Evolutionary conservation across 2,329 filamentous ascomycete species (phyloP).

Genomic region (Periconia macrospinosa): DNA sequence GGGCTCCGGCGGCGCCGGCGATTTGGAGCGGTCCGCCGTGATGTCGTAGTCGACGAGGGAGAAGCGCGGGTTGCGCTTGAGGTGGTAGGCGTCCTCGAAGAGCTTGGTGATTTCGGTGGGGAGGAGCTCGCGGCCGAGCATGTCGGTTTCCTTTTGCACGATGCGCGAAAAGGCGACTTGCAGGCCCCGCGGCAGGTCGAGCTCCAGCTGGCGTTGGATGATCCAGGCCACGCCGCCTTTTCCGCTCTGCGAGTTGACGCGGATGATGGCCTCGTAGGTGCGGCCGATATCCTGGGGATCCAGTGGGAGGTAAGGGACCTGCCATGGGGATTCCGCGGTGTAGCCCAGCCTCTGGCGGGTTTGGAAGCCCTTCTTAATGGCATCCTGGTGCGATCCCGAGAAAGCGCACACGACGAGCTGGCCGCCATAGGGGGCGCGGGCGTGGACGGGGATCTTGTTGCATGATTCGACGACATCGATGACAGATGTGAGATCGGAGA

Average conservation of each 20-base stretch:
- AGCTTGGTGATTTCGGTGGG: constrained; percentile 81
- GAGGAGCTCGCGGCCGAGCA: constrained; percentile 79
- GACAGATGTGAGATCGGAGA: constrained; percentile 82
- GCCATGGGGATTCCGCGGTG: constrained; percentile 70
- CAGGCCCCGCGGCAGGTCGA: constrained; percentile 89
- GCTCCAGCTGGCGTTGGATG: constrained; percentile 82
- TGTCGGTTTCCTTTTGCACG: constrained; percentile 80
- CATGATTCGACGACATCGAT: constrained; percentile 89
- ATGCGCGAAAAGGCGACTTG: constrained; percentile 89
- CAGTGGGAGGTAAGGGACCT: constrained; percentile 87
- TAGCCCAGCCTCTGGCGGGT: constrained; percentile 64
- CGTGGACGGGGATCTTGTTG: constrained; percentile 93
- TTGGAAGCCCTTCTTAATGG: constrained; percentile 88
- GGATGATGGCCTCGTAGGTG: constrained; percentile 97
- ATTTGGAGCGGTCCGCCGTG: constrained; percentile 75
- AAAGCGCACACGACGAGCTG: constrained; percentile 92
- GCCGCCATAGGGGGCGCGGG: constrained; percentile 86
- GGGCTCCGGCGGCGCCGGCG: constrained; percentile 67
- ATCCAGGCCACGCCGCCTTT: constrained; percentile 96
- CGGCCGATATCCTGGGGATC: constrained; percentile 92
- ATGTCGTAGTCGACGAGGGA: constrained; percentile 90
- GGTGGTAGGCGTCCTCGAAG: constrained; percentile 87
- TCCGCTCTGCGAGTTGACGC: constrained; percentile 94
- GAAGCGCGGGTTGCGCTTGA: constrained; percentile 82
- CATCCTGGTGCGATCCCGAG: constrained; percentile 90